phyloP scores from a whole-genome alignment of 2,329 filamentous ascomycete species.

The Sphaceloma murrayae region DNA sequence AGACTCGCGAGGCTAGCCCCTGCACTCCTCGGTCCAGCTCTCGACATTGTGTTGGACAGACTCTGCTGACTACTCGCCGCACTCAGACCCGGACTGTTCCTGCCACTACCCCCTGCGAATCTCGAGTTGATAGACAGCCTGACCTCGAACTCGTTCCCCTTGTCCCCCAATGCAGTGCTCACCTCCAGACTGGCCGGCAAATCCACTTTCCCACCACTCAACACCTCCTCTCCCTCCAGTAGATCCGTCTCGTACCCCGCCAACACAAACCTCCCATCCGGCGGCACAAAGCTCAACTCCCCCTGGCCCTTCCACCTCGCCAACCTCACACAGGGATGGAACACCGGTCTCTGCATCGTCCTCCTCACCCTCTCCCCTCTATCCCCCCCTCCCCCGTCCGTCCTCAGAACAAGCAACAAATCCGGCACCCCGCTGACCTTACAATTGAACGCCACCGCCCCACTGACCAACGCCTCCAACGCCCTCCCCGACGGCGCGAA shows the following conservation, averaged over 20 bases:
- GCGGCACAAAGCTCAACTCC: conserved; percentile 89
- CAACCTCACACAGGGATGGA: conserved; percentile 88
- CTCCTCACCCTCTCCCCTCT: conserved; percentile 28
- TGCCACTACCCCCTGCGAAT: conserved; percentile 28
- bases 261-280: conserved; percentile 86
- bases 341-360: conserved; percentile 79
- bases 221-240: conserved; percentile 11
- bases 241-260: conserved; percentile 92
- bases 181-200: conserved; percentile 76
- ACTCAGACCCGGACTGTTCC: conserved; percentile 3
- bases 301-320: conserved; percentile 84
- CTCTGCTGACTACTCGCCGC: conserved; percentile 16
- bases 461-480: conserved; percentile 76
- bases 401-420: conserved; percentile 68
- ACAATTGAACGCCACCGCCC: conserved; percentile 86
- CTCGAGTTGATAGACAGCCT: conserved; percentile 56
- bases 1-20: conserved; percentile 17
- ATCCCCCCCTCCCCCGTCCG: conserved; percentile 68
- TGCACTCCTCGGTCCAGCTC: conserved; percentile 13
- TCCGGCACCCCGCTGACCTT: conserved; percentile 94
- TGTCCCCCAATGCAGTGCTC: conserved; percentile 64
- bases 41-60: conserved; percentile 15
- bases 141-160: conserved; percentile 81
- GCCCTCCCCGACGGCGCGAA: conserved; percentile 84
- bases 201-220: conserved; percentile 43